Conservation (phyloP, 2,329 filamentous ascomycete genomes). For the Leptodontidium sp. region DNA sequence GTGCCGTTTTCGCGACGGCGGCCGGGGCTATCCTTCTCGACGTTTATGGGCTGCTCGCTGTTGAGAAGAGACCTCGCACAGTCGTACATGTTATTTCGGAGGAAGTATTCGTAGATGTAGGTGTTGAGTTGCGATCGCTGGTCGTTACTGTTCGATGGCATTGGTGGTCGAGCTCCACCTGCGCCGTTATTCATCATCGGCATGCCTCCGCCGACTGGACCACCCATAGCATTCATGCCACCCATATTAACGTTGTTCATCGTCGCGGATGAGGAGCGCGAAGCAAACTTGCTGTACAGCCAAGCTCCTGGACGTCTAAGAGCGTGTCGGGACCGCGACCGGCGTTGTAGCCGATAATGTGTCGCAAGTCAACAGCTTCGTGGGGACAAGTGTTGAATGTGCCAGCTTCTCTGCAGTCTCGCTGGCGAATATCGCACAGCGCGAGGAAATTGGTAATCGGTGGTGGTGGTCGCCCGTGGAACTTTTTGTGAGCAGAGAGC, state of each 20-base stretch:
- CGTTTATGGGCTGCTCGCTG: slow-evolving; percentile 71
- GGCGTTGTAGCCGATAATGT: slow-evolving; percentile 11
- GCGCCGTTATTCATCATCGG: slow-evolving; percentile 67
- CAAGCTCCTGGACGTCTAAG: slow-evolving; percentile 36
- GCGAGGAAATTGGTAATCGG: slow-evolving; percentile 10
- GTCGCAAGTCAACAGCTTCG: slow-evolving; percentile 18
- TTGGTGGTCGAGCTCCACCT: slow-evolving; percentile 43
- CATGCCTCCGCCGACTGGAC: slow-evolving; percentile 67
- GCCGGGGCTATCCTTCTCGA: slow-evolving; percentile 73
- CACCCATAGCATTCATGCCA: slow-evolving; percentile 71
- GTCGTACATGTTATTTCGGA: slow-evolving; percentile 85
- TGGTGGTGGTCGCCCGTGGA: slow-evolving; percentile 9
- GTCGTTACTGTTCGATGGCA: slow-evolving; percentile 48
- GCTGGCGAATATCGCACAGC: neutral
- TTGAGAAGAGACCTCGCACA: slow-evolving; percentile 79
- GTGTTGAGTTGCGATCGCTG: slow-evolving; percentile 74
- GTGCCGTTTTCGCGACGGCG: slow-evolving; percentile 74
- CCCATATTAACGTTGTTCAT: slow-evolving; percentile 61
- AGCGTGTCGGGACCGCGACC: slow-evolving; percentile 20
- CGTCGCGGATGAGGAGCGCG: slow-evolving; percentile 40
- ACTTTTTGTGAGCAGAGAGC: slow-evolving; percentile 19
- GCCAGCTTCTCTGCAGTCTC: slow-evolving; percentile 13
- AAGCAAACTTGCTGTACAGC: slow-evolving; percentile 33
- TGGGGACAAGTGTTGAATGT: neutral
- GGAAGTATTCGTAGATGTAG: slow-evolving; percentile 91